Evolutionary conservation across 2,329 filamentous ascomycete genomes (phyloP), one percentile per base, ranked within the genome.

Genomic region (Leptographium procerum): DNA sequence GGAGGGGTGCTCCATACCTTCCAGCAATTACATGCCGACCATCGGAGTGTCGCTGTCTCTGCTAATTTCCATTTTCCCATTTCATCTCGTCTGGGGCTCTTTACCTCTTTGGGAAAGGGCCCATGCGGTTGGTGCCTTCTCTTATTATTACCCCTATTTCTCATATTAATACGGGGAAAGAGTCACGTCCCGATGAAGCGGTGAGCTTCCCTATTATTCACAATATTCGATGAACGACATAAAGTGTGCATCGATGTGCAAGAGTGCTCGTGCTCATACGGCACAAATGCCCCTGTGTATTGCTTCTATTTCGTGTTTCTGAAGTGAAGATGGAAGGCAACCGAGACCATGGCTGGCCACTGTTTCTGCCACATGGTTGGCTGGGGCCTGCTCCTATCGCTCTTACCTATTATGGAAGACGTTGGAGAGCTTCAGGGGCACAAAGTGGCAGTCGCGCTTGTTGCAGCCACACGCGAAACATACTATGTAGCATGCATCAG

Each of bases 91-190:
- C 45, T 34, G 50, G 36, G 31, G 51, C 56, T 14, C 50, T 14
- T 53, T 47, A 28, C 36, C 26, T 24, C n/a, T 55, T 58, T 7
- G 14, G 31, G 29, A 31, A 31, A 34, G 24, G 19, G 36, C 5
- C 33, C 16, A 53, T 43, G 36, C 22, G 57, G 36, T 55, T 40
- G 45, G 55, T 33, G 24, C 48, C 55, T 19, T 54, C 24, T 56
- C 28, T 45, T 60, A 40, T 56, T 60, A 58, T 58, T 61, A 61
- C 60, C 60, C 60, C 58, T 60, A 60, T 61, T 61, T 58, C 47
- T 58, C 43, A 52, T 59, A 55, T 52, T 60, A 58, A 56, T 55
- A 60, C 43, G 58, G 58, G 56, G 58, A 45, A 58, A n/a, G 50
- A 51, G 33, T 33, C 47, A 34, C 22, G n/a, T 34, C n/a, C 45